Evolutionary conservation across 2,329 filamentous ascomycete genomes (phyloP).

Genomic region (Beauveria australis): DNA sequence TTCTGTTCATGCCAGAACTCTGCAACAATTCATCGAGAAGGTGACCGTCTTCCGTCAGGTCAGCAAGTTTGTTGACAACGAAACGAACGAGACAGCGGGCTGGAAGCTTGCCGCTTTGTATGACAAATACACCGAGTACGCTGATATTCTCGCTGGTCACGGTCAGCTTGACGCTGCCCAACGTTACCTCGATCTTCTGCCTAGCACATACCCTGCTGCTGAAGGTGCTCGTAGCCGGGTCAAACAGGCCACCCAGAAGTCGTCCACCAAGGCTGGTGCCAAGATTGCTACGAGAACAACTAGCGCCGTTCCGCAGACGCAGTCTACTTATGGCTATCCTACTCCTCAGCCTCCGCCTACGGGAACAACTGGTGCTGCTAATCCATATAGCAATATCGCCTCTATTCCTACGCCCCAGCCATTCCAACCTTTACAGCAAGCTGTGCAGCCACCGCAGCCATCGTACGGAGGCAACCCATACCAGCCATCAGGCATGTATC

Average conservation of each 20-base stretch:
- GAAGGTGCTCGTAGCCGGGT: slow-evolving; percentile 81
- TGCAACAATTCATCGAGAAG: slow-evolving; percentile 96
- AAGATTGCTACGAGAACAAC: slow-evolving; percentile 22
- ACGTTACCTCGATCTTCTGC: slow-evolving; percentile 84
- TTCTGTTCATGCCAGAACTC: slow-evolving; percentile 77
- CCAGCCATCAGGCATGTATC: slow-evolving; percentile 42
- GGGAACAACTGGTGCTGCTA: slow-evolving; percentile 20
- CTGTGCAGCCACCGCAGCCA: slow-evolving; percentile 19
- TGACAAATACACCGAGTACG: slow-evolving; percentile 93
- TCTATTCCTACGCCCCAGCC: slow-evolving; percentile 7
- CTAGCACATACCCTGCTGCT: slow-evolving; percentile 73
- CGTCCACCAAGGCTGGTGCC: slow-evolving; percentile 19
- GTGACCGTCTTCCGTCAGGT: slow-evolving; percentile 94
- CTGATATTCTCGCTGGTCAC: slow-evolving; percentile 85
- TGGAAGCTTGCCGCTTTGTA: slow-evolving; percentile 90
- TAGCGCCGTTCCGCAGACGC: slow-evolving; percentile 31
- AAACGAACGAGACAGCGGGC: slow-evolving; percentile 60
- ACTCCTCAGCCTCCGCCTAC: slow-evolving; percentile 30
- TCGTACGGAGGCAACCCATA: slow-evolving; percentile 26
- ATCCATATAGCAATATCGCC: slow-evolving; percentile 18
- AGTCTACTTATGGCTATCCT: slow-evolving; percentile 38
- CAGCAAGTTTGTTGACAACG: slow-evolving; percentile 78
- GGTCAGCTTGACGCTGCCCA: slow-evolving; percentile 81
- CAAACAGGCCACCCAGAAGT: slow-evolving; percentile 64
- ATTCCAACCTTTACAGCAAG: slow-evolving; percentile 16